Conservation (phyloP, 2,329 filamentous ascomycete species). For the Shiraia bambusicola region DNA sequence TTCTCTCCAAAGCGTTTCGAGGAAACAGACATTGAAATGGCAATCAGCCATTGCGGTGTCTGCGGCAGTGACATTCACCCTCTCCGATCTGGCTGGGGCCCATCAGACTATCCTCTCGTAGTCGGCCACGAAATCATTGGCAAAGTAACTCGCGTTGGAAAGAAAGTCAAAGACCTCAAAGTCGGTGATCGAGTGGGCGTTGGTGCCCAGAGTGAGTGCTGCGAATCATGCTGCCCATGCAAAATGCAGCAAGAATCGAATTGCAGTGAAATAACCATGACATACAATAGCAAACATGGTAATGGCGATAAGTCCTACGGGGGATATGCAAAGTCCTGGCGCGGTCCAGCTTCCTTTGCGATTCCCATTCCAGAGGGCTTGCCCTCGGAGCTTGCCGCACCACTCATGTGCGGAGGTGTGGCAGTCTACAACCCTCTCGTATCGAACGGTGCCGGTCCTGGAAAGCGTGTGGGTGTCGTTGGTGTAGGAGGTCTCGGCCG, state of each 20-base stretch:
- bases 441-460: constrained; percentile 72
- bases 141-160: constrained; percentile 41
- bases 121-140: constrained; percentile 48
- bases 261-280: constrained; percentile 49
- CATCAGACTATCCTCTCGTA: constrained; percentile 51
- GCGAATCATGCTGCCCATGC: constrained; percentile 52
- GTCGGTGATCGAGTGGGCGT: constrained; percentile 62
- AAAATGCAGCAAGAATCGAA: constrained; percentile 47
- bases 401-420: constrained; percentile 81
- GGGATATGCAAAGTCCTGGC: constrained; percentile 65
- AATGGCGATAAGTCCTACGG: constrained; percentile 65
- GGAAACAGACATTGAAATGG: constrained; percentile 63
- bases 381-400: constrained; percentile 61
- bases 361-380: constrained; percentile 77
- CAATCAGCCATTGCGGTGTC: constrained; percentile 45
- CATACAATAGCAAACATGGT: constrained; percentile 51
- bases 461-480: constrained; percentile 74
- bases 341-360: constrained; percentile 72
- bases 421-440: constrained; percentile 77
- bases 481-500: constrained; percentile 75
- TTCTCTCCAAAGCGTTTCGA: constrained; percentile 52
- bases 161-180: constrained; percentile 53
- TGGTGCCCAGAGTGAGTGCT: constrained; percentile 52
- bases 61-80: constrained; percentile 42
- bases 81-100: constrained; percentile 47